These are phyloP conservation scores for Onygenales sp. DNA, from an alignment of 2,329 filamentous ascomycete genomes.

Conservation along the genomic window DNA sequence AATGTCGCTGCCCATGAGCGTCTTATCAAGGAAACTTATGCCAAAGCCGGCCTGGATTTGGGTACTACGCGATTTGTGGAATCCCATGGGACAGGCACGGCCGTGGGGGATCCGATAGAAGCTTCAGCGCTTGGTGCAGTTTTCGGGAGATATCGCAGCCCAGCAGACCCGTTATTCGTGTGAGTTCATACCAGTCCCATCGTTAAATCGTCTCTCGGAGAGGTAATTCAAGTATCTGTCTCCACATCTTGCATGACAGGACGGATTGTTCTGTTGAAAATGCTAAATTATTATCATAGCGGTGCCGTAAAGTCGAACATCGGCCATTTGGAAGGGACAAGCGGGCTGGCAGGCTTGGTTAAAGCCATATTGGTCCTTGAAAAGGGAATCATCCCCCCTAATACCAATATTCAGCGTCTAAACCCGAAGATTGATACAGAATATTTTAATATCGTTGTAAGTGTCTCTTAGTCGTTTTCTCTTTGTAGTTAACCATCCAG, in stretches of 20 bases:
- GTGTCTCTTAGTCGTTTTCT: constrained; percentile 4
- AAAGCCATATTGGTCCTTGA: constrained; percentile 21
- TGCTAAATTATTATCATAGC: not conserved
- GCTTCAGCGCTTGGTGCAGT: constrained; percentile 7
- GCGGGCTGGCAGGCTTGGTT: constrained; percentile 19
- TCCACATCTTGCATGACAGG: not conserved
- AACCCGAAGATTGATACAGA: constrained; percentile 5
- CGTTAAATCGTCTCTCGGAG: not conserved
- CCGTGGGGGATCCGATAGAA: constrained; percentile 19
- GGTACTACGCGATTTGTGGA: constrained; percentile 15
- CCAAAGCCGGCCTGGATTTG: constrained; percentile 10
- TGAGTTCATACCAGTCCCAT: not conserved
- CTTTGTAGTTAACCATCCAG: constrained; percentile 7
- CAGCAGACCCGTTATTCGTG: not conserved
- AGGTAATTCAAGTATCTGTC: not conserved
- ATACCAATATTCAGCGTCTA: constrained; percentile 13
- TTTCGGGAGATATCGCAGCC: constrained; percentile 2
- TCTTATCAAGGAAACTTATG: constrained; percentile 18
- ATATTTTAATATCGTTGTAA: constrained; percentile 7
- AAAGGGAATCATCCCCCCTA: constrained; percentile 17
- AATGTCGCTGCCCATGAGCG: constrained; percentile 19
- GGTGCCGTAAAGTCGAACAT: constrained; percentile 22
- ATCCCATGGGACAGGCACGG: constrained; percentile 30
- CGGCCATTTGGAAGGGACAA: constrained; percentile 22
- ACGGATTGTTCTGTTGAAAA: not conserved